Conservation (phyloP, 1,139 yeast genomes). For the Candida sanyaensis region DNA sequence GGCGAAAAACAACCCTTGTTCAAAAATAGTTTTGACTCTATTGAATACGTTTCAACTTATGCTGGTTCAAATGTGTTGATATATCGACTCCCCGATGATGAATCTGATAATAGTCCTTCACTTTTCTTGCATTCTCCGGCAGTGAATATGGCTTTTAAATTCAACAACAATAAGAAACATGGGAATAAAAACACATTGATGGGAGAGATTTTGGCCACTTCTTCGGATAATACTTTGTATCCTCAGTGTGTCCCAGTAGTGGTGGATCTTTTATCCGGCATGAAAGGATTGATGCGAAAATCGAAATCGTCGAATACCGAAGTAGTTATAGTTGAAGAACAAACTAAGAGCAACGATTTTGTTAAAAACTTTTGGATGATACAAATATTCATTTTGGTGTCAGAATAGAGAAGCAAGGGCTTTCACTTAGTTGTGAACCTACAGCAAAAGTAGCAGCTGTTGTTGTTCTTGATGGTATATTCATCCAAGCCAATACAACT, state of each 20-base stretch:
- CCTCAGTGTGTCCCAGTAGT: slow-evolving; percentile 82
- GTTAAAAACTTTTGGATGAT: slow-evolving; percentile 45
- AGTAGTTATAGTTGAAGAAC: slow-evolving; percentile 13
- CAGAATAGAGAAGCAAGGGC: slow-evolving; percentile 67
- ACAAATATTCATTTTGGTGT: slow-evolving; percentile 67
- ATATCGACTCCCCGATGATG: slow-evolving; percentile 44
- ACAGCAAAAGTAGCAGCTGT: slow-evolving; percentile 90
- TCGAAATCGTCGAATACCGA: slow-evolving; percentile 8
- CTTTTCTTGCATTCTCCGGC: slow-evolving; percentile 78
- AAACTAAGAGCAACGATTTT: slow-evolving; percentile 22
- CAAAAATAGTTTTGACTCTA: slow-evolving; percentile 39
- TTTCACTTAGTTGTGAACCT: slow-evolving; percentile 87
- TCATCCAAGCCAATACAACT: slow-evolving; percentile 55
- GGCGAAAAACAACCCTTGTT: slow-evolving; percentile 18
- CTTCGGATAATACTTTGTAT: slow-evolving; percentile 70
- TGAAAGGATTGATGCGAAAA: slow-evolving; percentile 39
- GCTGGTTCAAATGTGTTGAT: slow-evolving; percentile 72
- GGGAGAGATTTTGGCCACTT: slow-evolving; percentile 61
- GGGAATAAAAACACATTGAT: slow-evolving; percentile 46
- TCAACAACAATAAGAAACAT: slow-evolving; percentile 26
- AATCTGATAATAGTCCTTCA: slow-evolving; percentile 50
- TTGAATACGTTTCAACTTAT: slow-evolving; percentile 57
- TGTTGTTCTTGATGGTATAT: slow-evolving; percentile 68
- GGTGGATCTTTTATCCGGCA: slow-evolving; percentile 53
- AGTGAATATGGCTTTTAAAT: slow-evolving; percentile 51